Conservation (phyloP, 495 filamentous ascomycete species). For the Talaromyces thailandensis region DNA sequence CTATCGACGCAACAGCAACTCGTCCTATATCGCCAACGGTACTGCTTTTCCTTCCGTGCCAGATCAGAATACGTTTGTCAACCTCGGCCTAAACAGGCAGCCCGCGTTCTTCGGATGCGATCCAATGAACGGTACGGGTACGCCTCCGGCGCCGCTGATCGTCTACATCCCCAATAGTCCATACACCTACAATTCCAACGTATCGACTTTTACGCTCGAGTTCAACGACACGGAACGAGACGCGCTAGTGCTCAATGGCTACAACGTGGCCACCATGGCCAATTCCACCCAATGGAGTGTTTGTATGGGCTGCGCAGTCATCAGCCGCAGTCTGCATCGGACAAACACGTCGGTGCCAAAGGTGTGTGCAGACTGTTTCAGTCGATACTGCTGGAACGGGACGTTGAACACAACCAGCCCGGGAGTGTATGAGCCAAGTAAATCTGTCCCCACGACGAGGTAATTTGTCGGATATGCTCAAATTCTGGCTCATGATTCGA, state of each 20-base stretch:
- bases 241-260: slow-evolving; percentile 74
- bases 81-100: slow-evolving; percentile 71
- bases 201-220: slow-evolving; percentile 57
- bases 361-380: slow-evolving; percentile 67
- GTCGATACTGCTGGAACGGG: slow-evolving; percentile 81
- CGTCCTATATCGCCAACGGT: slow-evolving; percentile 56
- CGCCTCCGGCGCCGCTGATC: slow-evolving; percentile 51
- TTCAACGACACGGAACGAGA: slow-evolving; percentile 61
- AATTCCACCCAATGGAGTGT: slow-evolving; percentile 71
- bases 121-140: slow-evolving; percentile 43
- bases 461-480: no score
- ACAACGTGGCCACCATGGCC: slow-evolving; percentile 68
- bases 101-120: slow-evolving; percentile 95
- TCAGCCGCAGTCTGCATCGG: slow-evolving; percentile 62
- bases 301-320: slow-evolving; percentile 84
- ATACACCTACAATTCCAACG: slow-evolving; percentile 63
- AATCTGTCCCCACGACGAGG: no score
- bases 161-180: slow-evolving; percentile 90
- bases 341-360: slow-evolving; percentile 54
- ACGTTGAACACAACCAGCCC: slow-evolving; percentile 35
- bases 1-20: slow-evolving; percentile 61
- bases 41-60: slow-evolving; percentile 79
- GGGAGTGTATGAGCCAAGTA: no score
- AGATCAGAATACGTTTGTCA: slow-evolving; percentile 77
- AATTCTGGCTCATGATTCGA: no score